These are phyloP conservation scores for Rugosomyces carneus DNA, from an alignment of 1,284 basidiomycete genomes.

Conservation along the genomic window DNA sequence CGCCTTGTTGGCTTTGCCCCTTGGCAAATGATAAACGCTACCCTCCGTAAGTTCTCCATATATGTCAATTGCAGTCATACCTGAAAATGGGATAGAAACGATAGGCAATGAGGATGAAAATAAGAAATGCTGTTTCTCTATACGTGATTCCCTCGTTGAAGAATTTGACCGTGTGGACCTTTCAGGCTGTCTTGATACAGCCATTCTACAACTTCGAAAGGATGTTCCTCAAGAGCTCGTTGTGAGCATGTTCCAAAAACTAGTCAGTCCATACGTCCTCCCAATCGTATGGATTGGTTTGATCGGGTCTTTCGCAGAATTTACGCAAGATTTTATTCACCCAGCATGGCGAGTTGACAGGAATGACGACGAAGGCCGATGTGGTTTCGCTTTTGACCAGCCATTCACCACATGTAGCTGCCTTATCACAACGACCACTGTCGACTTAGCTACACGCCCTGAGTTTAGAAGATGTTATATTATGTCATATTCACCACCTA, in stretches of 20 bases:
- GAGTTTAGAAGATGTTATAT: neutral
- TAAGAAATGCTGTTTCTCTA: constrained; percentile 36
- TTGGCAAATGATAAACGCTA: constrained; percentile 43
- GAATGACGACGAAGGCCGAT: constrained; percentile 65
- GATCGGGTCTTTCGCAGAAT: constrained; percentile 36
- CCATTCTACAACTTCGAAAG: constrained; percentile 56
- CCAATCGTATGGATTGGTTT: neutral
- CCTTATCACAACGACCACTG: constrained; percentile 22
- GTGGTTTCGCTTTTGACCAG: constrained; percentile 54
- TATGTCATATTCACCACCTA: neutral
- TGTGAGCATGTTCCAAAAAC: constrained; percentile 67
- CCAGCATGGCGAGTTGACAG: constrained; percentile 48
- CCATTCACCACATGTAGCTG: constrained; percentile 52
- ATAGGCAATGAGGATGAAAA: constrained; percentile 25
- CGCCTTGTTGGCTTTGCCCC: constrained; percentile 57
- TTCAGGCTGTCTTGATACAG: constrained; percentile 47
- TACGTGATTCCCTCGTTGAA: constrained; percentile 19
- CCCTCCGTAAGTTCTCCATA: constrained; percentile 37
- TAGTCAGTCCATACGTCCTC: constrained; percentile 36
- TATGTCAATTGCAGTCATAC: neutral
- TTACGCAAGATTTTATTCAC: constrained; percentile 64
- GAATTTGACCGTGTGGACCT: constrained; percentile 37
- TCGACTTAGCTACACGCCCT: no score
- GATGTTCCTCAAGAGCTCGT: constrained; percentile 66
- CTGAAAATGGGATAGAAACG: constrained; percentile 12